Evolutionary conservation across 768 basidiomycete species (phyloP).

Genomic region (Psilocybe cubensis): DNA sequence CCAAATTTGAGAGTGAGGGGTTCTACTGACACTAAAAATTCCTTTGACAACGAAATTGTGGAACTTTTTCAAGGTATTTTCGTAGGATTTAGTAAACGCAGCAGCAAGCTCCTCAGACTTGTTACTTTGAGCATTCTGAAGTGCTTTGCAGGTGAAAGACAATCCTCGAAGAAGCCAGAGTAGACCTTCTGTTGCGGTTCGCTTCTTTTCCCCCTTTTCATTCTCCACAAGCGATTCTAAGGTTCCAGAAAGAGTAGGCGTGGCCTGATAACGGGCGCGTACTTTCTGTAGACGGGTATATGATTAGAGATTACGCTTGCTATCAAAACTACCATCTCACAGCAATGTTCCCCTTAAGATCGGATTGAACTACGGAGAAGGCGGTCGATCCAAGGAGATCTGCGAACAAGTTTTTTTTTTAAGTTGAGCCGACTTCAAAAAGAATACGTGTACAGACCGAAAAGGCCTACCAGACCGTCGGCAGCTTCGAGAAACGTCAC

Average conservation of each 20-base stretch:
- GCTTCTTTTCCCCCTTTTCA: conserved; percentile 88
- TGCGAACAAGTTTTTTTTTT: conserved; percentile 29
- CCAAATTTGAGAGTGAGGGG: not conserved
- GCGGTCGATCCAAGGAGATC: conserved; percentile 87
- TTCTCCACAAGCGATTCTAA: conserved; percentile 83
- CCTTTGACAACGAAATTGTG: conserved; percentile 81
- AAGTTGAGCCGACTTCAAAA: not conserved
- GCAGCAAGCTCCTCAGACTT: conserved; percentile 61
- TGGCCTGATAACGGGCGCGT: conserved; percentile 72
- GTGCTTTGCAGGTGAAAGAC: conserved; percentile 84
- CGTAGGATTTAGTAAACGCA: conserved; percentile 85
- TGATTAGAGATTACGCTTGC: not conserved
- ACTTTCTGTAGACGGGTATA: conserved; percentile 74
- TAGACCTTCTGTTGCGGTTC: conserved; percentile 86
- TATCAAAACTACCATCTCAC: conserved; percentile 46
- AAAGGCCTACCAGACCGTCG: conserved; percentile 85
- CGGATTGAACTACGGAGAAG: conserved; percentile 81
- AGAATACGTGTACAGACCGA: conserved; percentile 62
- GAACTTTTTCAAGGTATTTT: conserved; percentile 77
- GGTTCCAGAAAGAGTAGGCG: conserved; percentile 68
- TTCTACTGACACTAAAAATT: conserved; percentile 52
- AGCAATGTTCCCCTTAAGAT: conserved; percentile 89
- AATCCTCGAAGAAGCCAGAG: conserved; percentile 94
- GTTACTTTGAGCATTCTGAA: conserved; percentile 73
- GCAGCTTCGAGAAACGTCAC: conserved; percentile 85